Base-by-base conservation (phyloP, 1,284 basidiomycete species). In the Ceratobasidium theobromae region DNA sequence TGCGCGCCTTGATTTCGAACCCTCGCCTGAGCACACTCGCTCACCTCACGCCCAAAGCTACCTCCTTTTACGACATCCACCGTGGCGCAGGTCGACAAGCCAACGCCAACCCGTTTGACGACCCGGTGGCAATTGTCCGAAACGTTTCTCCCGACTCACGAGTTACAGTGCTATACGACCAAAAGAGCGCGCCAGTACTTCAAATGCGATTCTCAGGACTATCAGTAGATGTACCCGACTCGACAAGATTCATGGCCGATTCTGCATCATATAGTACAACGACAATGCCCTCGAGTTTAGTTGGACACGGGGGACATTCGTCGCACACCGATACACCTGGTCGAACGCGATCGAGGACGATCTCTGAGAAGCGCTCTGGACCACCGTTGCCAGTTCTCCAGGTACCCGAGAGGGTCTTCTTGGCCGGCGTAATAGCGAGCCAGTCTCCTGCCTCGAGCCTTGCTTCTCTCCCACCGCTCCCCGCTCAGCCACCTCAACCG, bases 21-120 rank as follows among this genome's bases (percentile, higher is more conserved):
- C 69, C 69, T n/a, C 66, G 67, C 12, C 21, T 41, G 11, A 69
- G 67, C 53, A 69, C 69, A 12, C 68, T 69, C 43, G 67, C 64
- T 1, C 69, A 68, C 4, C 52, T 69, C 12, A 65, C 67, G 11
- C 67, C 67, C 12, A 49, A 41, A 28, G 67, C 67, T 23, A 58
- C 67, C 4, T 30, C 52, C 21, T 68, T 68, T 40, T 51, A 68
- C 23, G 51, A 65, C 27, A 40, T 55, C 27, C 53, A 35, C 30
- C 53, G n/a, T n/a, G n/a, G 53, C 11, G 55, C 55, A 18, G 30
- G 12, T 1, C 55, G 27, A 4, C 12, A 40, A 4, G 30, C 35
- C 60, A 41, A 52, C 25, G 18, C 18, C 4, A 64, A 16, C n/a
- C 48, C 60, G 5, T n/a, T 43, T 30, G 46, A 18, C 14, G 49